Percentiles rank a stretch among this genome's conserved stretches.
Conservation (phyloP, 345 rosid species). For the Excoecaria agallocha region DNA sequence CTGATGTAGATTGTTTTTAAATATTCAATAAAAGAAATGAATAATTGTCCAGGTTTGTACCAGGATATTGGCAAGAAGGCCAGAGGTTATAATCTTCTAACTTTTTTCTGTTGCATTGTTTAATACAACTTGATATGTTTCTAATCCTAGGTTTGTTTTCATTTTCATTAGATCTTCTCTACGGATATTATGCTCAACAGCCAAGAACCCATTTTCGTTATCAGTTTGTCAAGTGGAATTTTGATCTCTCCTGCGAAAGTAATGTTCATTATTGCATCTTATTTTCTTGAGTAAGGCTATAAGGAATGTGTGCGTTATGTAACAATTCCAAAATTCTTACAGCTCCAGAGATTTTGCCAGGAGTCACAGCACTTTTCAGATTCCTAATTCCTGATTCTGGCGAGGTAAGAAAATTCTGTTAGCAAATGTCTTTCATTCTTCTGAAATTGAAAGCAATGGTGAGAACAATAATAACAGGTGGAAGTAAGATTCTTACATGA, state of each 20-base stretch:
- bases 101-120: not conserved
- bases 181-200: conserved; percentile 49
- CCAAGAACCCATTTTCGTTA: conserved; percentile 33
- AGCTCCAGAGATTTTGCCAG: conserved; percentile 49
- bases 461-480: conserved; percentile 28
- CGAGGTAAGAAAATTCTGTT: conserved; percentile 27
- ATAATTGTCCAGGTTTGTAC: conserved; percentile 42
- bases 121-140: not conserved
- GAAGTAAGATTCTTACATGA: conserved; percentile 41
- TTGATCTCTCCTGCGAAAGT: conserved; percentile 47
- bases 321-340: conserved; percentile 7
- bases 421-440: not conserved
- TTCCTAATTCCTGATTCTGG: conserved; percentile 42
- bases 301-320: not conserved
- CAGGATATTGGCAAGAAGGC: conserved; percentile 50
- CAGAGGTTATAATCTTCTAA: conserved; percentile 32
- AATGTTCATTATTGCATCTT: conserved; percentile 9
- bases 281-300: no score
- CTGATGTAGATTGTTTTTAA: not conserved
- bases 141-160: not conserved
- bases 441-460: not conserved
- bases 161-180: conserved; percentile 43
- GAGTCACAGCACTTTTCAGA: conserved; percentile 43
- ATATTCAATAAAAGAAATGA: conserved; percentile 22
- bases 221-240: conserved; percentile 33